Conservation (phyloP, 176 grass and related monocot species). For the Secale cereale region DNA sequence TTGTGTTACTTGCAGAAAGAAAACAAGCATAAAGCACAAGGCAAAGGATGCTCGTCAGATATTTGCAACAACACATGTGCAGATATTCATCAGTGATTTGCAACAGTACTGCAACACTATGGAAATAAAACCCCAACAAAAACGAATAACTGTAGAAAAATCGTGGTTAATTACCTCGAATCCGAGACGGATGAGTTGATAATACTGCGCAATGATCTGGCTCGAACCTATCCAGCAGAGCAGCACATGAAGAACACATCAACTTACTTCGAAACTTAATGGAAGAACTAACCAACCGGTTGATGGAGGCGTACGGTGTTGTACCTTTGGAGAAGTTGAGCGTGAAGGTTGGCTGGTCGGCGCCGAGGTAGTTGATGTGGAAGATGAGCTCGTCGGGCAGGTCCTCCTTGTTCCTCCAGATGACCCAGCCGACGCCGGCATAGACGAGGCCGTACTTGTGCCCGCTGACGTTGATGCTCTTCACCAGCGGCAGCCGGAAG, state of each 20-base stretch:
- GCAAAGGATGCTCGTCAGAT: not conserved
- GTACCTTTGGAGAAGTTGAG: conserved; percentile 84
- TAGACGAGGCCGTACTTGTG: conserved; percentile 83
- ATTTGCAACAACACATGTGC: too few relatives aligned
- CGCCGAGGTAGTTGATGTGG: conserved; percentile 81
- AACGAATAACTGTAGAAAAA: not conserved
- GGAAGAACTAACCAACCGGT: not conserved
- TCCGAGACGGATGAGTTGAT: conserved; percentile 74
- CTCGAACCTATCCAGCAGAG: conserved; percentile 42
- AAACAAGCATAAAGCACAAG: not conserved
- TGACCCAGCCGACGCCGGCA: conserved; percentile 64
- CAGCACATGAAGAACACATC: not conserved
- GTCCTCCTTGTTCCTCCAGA: conserved; percentile 68
- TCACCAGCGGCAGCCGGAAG: conserved; percentile 70
- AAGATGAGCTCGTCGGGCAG: conserved; percentile 82
- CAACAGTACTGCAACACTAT: not conserved
- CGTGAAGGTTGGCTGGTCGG: conserved; percentile 77
- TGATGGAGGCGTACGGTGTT: too few relatives aligned
- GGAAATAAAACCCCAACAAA: not conserved
- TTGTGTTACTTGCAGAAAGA: not conserved
- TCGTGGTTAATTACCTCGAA: conserved; percentile 48
- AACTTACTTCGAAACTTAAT: not conserved
- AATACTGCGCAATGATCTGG: conserved; percentile 84
- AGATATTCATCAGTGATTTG: too few relatives aligned
- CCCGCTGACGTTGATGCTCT: conserved; percentile 78